Conservation (phyloP, 352 stramenopile species). For the Peronospora tabacina region DNA sequence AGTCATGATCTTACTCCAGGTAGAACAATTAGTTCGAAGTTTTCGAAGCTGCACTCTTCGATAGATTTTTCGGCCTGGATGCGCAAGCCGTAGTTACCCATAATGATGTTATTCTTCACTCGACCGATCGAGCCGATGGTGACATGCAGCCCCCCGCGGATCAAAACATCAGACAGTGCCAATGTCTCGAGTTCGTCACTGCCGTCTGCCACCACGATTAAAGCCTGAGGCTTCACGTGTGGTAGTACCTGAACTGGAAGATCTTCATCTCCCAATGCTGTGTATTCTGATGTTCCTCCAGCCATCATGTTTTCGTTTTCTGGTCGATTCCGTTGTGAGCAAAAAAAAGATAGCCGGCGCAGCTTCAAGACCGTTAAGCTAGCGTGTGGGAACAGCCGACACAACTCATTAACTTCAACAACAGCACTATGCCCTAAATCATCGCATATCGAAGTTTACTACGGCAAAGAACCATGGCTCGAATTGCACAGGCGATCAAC, state of each 20-base stretch:
- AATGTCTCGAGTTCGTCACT: conserved; percentile 62
- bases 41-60: conserved; percentile 54
- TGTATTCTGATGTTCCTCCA: conserved; percentile 19
- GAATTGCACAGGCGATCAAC: conserved; percentile 40
- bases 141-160: conserved; percentile 50
- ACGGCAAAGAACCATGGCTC: conserved; percentile 29
- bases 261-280: conserved; percentile 18
- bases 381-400: conserved; percentile 16
- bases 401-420: conserved; percentile 28
- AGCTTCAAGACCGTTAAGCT: conserved; percentile 25
- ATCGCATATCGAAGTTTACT: conserved; percentile 2
- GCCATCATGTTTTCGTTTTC: conserved; percentile 21
- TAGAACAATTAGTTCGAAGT: conserved; percentile 63
- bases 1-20: conserved; percentile 37
- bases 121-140: conserved; percentile 42
- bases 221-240: conserved; percentile 49
- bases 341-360: conserved; percentile 9
- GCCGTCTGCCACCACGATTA: conserved; percentile 54
- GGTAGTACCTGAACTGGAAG: conserved; percentile 19
- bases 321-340: conserved; percentile 13
- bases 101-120: conserved; percentile 55
- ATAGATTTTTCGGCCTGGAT: conserved; percentile 58
- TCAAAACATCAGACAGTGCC: conserved; percentile 54
- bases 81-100: conserved; percentile 50
- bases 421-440: neutral